Percentiles rank a stretch among this genome's conserved stretches.
Evolutionary conservation across 176 grass and related monocot species (phyloP).

Genomic region (Oryza meyeriana): DNA sequence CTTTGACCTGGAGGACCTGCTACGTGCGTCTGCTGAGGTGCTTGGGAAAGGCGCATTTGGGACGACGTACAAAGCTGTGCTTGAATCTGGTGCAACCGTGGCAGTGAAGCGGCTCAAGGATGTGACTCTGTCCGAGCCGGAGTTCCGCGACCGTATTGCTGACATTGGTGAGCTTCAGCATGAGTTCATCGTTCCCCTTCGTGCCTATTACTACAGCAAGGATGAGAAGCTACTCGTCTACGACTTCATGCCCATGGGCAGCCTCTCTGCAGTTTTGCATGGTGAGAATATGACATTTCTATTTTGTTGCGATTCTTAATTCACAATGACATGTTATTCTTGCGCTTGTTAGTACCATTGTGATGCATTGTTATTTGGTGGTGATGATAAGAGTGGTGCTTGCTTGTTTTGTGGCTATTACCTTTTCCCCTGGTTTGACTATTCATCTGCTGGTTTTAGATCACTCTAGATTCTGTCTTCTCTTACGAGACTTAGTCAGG

Average conservation of each 20-base stretch:
- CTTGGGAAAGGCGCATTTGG: slow-evolving; percentile 82
- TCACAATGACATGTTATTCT: neutral
- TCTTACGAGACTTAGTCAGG: slow-evolving; percentile 1
- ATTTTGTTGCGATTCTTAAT: neutral
- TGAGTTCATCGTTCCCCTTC: slow-evolving; percentile 67
- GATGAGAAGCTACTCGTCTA: slow-evolving; percentile 84
- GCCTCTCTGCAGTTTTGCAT: slow-evolving; percentile 67
- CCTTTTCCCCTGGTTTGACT: neutral
- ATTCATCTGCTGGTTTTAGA: neutral
- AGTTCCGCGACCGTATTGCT: slow-evolving; percentile 56
- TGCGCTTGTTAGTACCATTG: neutral
- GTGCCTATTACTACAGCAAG: slow-evolving; percentile 86
- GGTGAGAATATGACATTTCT: slow-evolving; percentile 36
- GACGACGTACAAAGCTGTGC: slow-evolving; percentile 67
- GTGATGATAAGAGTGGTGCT: neutral
- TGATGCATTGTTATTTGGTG: slow-evolving; percentile 22
- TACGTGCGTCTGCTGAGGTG: slow-evolving; percentile 67
- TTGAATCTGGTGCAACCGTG: slow-evolving; percentile 59
- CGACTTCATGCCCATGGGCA: slow-evolving; percentile 78
- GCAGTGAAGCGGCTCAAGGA: slow-evolving; percentile 75
- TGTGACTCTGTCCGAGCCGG: slow-evolving; percentile 54
- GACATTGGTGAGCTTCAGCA: slow-evolving; percentile 59
- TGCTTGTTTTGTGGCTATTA: neutral
- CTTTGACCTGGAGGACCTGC: slow-evolving; percentile 65
- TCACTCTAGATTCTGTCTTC: neutral